Evolutionary conservation across 306 rosid genomes (phyloP), one percentile per base, ranked within the genome.

Genomic region (Macrotyloma uniflorum): DNA sequence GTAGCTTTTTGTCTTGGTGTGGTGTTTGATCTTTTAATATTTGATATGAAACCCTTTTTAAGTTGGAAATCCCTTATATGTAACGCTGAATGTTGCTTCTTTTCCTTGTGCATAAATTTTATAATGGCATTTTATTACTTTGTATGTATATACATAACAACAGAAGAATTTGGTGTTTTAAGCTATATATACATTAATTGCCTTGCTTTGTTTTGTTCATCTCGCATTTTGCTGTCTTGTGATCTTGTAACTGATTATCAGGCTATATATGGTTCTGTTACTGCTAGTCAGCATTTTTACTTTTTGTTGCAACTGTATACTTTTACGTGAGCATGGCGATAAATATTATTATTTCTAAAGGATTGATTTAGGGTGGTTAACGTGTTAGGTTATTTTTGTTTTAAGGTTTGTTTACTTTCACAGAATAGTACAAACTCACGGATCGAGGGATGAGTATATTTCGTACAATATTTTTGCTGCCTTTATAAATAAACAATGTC

Each of bases 211-310:
- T 16, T 50, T 65, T 50, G 58, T 67, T 55, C 14, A 24, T 77
- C 24, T 61, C 8, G 22, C 55, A 22, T 59, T 30, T 67, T 42
- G 33, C 26, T 78, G 70, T 55, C 24, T 53, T 3, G 49, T 55
- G 50, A 67, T 20, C 24, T 38, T 18, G 23, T 35, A 47, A 76
- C 72, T 35, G 72, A n/a, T 75, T 74, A 30, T 62, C 42, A 64
- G 19, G 16, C 64, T 35, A 20, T 15, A 15, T 18, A 53, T n/a
- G 47, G 30, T 2, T 28, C 46, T 22, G 66, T 65, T 43, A 16
- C 18, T 42, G 15, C 47, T 36, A 32, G 45, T 18, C 36, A n/a
- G 42, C 11, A 9, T 72, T 46, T 43, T 4, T 18, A 36, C 12
- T 12, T 68, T 12, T 50, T 30, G 19, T 7, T 47, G 61, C 72